Conservation (phyloP, 1,284 basidiomycete species). For the Cryptococcus neoformans region DNA sequence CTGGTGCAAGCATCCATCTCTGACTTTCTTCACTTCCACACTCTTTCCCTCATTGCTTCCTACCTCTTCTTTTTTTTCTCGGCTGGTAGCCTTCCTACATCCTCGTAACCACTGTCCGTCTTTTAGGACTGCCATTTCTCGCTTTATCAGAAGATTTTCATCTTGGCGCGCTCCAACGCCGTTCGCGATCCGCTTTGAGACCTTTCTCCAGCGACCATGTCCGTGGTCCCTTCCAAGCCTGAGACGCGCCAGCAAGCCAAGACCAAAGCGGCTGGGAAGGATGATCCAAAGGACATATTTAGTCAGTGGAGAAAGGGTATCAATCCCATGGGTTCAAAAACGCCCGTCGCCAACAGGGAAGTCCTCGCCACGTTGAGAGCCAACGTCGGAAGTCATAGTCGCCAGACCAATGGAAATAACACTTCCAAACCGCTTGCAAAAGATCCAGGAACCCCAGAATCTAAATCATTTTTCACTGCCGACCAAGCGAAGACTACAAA, state of each 20-base stretch:
- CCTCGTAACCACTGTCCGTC: not conserved
- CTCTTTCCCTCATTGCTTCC: not conserved
- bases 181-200: too few relatives aligned
- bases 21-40: not conserved
- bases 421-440: too few relatives aligned
- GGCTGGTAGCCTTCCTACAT: not conserved
- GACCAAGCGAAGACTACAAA: not conserved
- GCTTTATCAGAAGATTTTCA: not conserved
- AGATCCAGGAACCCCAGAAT: too few relatives aligned
- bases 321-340: not conserved
- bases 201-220: not conserved
- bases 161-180: constrained; percentile 1
- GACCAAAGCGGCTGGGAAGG: not conserved
- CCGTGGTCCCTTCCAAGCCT: constrained; percentile 1
- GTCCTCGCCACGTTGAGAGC: constrained; percentile 13
- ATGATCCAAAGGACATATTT: constrained; percentile 6
- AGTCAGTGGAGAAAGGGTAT: constrained; percentile 9
- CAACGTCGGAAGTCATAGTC: not conserved
- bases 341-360: constrained; percentile 2
- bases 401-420: too few relatives aligned
- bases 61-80: not conserved
- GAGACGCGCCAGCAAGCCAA: not conserved
- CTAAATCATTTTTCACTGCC: too few relatives aligned
- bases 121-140: too few relatives aligned
- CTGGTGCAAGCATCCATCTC: not conserved